These are phyloP conservation scores for Ulota crispa DNA, from an alignment of 225 moss, liverwort and hornwort species.

Conservation along the genomic window DNA sequence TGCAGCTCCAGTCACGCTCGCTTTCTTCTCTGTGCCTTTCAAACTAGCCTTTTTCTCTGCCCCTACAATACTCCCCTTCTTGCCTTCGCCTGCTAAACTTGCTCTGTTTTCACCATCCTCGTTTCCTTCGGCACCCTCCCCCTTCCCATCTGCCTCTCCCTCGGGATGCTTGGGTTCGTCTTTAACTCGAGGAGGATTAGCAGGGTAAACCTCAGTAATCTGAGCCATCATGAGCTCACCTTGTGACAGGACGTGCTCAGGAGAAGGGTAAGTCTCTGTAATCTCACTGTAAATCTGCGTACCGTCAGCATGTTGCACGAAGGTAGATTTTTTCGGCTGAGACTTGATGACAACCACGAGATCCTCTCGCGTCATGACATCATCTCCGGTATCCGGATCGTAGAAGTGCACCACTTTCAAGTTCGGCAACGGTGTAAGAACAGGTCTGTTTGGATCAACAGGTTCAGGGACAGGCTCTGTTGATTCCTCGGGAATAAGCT, in stretches of 20 bases:
- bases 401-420: conserved; percentile 62
- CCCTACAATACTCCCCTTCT: conserved; percentile 12
- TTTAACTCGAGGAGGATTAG: conserved; percentile 15
- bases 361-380: conserved; percentile 77
- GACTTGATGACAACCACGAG: conserved; percentile 75
- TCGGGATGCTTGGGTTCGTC: neutral
- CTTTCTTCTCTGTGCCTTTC: neutral
- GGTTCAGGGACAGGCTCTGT: neutral
- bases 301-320: conserved; percentile 91
- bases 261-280: conserved; percentile 34
- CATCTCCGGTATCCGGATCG: conserved; percentile 73
- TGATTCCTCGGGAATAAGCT: neutral
- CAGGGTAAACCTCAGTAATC: conserved; percentile 37
- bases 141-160: neutral
- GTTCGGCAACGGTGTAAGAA: conserved; percentile 51
- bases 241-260: conserved; percentile 30
- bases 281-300: conserved; percentile 75
- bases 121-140: neutral
- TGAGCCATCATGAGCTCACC: conserved; percentile 63
- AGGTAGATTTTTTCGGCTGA: conserved; percentile 40
- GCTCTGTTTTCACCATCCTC: conserved; percentile 17
- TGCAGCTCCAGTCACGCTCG: neutral
- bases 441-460: conserved; percentile 11
- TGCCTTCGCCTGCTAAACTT: conserved; percentile 3
- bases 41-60: conserved; percentile 6